These are phyloP conservation scores for Citrullus amarus DNA, from an alignment of 306 rosid genomes.

Conservation along the genomic window DNA sequence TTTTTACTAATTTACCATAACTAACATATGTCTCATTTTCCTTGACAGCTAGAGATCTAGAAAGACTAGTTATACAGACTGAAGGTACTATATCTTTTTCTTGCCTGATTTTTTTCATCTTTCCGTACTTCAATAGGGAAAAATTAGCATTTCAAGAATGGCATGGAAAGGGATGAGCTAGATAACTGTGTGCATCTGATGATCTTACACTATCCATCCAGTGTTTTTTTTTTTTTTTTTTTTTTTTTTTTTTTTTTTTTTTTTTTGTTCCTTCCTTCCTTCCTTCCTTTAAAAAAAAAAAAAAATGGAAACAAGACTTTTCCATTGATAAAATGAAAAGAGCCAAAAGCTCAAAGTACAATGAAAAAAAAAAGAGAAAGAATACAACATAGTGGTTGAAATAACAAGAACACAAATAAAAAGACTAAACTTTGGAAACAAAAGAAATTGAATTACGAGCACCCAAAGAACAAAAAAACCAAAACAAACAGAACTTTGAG, in stretches of 20 bases:
- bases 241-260: too few species aligned
- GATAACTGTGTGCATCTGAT: neutral
- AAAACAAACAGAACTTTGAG: neutral
- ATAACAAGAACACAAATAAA: too few species aligned
- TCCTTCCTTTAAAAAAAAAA: too few species aligned
- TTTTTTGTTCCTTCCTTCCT: too few species aligned
- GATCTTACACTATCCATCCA: neutral
- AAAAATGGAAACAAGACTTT: too few species aligned
- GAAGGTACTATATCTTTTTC: constrained; percentile 37
- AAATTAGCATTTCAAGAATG: neutral
- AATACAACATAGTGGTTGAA: too few species aligned
- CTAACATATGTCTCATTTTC: constrained; percentile 8
- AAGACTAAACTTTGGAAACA: too few species aligned
- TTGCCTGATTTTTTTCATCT: neutral
- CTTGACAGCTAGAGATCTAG: constrained; percentile 64
- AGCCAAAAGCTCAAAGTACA: too few species aligned
- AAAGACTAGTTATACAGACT: constrained; percentile 67
- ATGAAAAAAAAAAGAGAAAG: too few species aligned
- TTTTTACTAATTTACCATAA: neutral
- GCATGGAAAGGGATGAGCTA: neutral
- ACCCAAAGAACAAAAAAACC: too few species aligned
- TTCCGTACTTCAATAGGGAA: neutral
- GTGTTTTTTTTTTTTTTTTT: neutral
- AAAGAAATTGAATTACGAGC: too few species aligned
- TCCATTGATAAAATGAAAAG: too few species aligned